Conservation (phyloP, 1,284 basidiomycete genomes). For the Cronartium quercuum region DNA sequence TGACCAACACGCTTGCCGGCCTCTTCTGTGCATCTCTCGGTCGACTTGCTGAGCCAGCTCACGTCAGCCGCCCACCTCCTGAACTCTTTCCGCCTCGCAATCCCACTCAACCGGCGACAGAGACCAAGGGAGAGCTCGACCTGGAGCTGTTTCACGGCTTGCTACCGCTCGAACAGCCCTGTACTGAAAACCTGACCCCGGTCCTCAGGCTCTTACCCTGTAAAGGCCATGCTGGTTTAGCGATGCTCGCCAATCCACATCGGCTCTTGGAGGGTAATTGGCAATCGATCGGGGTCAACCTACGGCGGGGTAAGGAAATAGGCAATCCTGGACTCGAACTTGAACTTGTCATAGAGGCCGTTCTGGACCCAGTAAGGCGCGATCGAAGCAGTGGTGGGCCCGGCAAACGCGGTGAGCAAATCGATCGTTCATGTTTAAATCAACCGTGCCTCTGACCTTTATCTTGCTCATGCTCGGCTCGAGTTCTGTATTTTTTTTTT, state of each 20-base stretch:
- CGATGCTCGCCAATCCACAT: constrained; percentile 75
- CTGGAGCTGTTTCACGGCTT: constrained; percentile 50
- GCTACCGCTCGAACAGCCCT: constrained; percentile 74
- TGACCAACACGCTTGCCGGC: constrained; percentile 82
- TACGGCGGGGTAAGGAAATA: constrained; percentile 19
- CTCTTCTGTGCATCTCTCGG: constrained; percentile 89
- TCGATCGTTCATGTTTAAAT: background rate
- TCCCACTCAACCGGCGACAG: constrained; percentile 33
- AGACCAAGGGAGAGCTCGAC: background rate
- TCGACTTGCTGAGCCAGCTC: constrained; percentile 48
- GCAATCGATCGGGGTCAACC: constrained; percentile 74
- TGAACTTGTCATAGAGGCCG: constrained; percentile 27
- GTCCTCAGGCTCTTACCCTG: constrained; percentile 92
- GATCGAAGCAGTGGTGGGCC: constrained; percentile 48
- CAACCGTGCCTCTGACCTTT: background rate
- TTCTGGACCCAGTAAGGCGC: constrained; percentile 40
- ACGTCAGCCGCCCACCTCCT: constrained; percentile 40
- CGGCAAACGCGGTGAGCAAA: constrained; percentile 57
- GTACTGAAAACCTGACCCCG: constrained; percentile 94
- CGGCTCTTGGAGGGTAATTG: constrained; percentile 77
- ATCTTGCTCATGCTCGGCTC: no score
- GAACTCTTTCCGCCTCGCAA: constrained; percentile 40
- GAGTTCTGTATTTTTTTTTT: constrained; percentile 4
- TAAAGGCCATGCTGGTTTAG: constrained; percentile 83
- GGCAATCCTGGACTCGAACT: background rate